A percentile compares a stretch with the other conserved stretches of the same genome.
These are phyloP conservation scores for Brassica carinata DNA, from an alignment of 345 rosid species.

Conservation along the genomic window DNA sequence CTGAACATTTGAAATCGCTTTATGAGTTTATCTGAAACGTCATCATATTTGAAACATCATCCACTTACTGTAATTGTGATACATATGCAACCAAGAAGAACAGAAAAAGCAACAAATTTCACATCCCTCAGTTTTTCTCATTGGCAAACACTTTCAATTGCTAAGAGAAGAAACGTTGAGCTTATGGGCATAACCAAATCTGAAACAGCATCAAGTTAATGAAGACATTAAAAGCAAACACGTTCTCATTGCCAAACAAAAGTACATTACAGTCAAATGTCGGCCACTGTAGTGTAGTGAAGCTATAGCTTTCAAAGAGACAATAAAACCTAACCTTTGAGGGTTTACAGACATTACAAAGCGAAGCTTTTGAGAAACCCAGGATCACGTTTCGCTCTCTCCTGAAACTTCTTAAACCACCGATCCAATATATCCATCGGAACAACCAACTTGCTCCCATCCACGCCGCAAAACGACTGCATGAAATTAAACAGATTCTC, in stretches of 20 bases:
- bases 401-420: slow-evolving; percentile 97
- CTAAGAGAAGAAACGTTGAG: neutral
- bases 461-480: slow-evolving; percentile 97
- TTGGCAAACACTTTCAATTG: neutral
- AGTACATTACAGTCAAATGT: neutral
- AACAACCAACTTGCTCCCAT: slow-evolving; percentile 81
- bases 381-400: slow-evolving; percentile 87
- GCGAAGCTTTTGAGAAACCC: slow-evolving; percentile 77
- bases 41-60: neutral
- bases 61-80: neutral
- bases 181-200: neutral
- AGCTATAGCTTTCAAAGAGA: too few species aligned
- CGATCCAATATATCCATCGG: slow-evolving; percentile 96
- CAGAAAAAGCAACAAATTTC: neutral
- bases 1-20: neutral
- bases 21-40: neutral
- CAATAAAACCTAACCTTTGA: neutral
- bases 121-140: neutral
- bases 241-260: neutral
- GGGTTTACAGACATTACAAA: slow-evolving; percentile 40
- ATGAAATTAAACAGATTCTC: slow-evolving; percentile 89
- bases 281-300: neutral
- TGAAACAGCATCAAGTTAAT: neutral
- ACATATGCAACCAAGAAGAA: neutral
- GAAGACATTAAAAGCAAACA: neutral